phyloP scores from a whole-genome alignment of 352 stramenopile genomes.

The Globisporangium spinosum region DNA sequence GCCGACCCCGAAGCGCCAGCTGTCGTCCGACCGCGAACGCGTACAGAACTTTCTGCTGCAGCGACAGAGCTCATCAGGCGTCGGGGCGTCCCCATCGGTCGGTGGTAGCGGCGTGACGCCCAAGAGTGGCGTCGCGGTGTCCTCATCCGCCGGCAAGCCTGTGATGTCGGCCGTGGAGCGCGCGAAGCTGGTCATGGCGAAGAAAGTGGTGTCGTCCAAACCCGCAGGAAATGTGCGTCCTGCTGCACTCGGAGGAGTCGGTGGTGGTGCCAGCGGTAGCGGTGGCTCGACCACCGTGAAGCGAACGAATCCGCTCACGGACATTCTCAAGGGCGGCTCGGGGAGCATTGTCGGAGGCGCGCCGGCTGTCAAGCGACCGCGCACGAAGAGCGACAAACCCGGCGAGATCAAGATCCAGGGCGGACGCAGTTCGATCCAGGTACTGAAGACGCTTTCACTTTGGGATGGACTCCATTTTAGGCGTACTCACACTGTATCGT shows the following conservation, averaged over 20 bases:
- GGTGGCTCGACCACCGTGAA: conserved; percentile 42
- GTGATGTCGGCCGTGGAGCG: conserved; percentile 62
- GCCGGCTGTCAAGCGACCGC: conserved; percentile 55
- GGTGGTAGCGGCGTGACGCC: not conserved
- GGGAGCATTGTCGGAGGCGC: conserved; percentile 64
- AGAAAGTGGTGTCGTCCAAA: conserved; percentile 35
- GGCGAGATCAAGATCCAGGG: conserved; percentile 78
- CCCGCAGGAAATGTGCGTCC: conserved; percentile 14
- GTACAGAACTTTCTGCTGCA: conserved; percentile 68
- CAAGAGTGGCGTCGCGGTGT: not conserved
- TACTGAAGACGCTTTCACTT: not conserved
- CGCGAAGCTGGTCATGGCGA: conserved; percentile 75
- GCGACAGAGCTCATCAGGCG: conserved; percentile 31
- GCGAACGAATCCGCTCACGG: conserved; percentile 68
- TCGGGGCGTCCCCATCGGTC: not conserved
- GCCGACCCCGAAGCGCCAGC: conserved; percentile 49
- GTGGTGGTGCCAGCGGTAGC: not conserved
- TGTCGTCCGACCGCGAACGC: conserved; percentile 47
- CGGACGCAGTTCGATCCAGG: conserved; percentile 67
- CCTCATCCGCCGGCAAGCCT: conserved; percentile 22
- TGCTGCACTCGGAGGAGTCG: conserved; percentile 7
- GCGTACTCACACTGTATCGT: no score
- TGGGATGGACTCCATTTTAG: not conserved
- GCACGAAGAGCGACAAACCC: conserved; percentile 65
- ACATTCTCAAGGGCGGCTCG: conserved; percentile 67